These are phyloP conservation scores for Arabidopsis lyrata DNA, from an alignment of 441 rosid genomes.

Conservation along the genomic window DNA sequence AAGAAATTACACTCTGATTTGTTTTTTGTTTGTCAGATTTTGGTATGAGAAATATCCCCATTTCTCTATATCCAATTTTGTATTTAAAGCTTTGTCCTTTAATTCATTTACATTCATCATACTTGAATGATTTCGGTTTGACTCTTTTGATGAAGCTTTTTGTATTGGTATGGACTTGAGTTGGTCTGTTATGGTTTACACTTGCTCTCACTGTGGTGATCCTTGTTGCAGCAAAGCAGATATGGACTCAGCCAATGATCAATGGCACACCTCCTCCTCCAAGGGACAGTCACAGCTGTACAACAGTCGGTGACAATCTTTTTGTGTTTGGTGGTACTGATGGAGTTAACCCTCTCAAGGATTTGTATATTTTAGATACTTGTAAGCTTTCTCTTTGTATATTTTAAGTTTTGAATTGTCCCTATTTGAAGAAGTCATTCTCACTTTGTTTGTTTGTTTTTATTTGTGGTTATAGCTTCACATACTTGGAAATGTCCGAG, in stretches of 20 bases:
- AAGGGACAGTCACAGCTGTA: constrained; percentile 94
- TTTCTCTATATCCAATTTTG: constrained; percentile 1
- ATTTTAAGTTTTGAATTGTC: constrained; percentile 7
- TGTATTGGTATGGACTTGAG: constrained; percentile 22
- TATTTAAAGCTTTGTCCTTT: constrained; percentile 1
- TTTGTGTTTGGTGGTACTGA: constrained; percentile 95
- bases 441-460: constrained; percentile 16
- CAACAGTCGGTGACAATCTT: constrained; percentile 75
- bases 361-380: constrained; percentile 82
- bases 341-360: constrained; percentile 81
- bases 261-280: constrained; percentile 83
- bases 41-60: background rate
- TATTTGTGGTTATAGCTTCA: constrained; percentile 58
- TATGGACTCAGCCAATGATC: constrained; percentile 82
- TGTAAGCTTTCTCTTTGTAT: constrained; percentile 59
- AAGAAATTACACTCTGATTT: background rate
- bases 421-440: constrained; percentile 18
- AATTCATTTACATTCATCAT: background rate
- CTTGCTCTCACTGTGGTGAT: constrained; percentile 34
- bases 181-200: constrained; percentile 10
- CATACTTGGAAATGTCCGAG: constrained; percentile 86
- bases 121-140: constrained; percentile 16
- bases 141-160: constrained; percentile 20
- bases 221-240: constrained; percentile 66
- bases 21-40: constrained; percentile 4